phyloP scores from a whole-genome alignment of 371 early-diverging fungal genomes.

The Lichtheimia hyalospora region DNA sequence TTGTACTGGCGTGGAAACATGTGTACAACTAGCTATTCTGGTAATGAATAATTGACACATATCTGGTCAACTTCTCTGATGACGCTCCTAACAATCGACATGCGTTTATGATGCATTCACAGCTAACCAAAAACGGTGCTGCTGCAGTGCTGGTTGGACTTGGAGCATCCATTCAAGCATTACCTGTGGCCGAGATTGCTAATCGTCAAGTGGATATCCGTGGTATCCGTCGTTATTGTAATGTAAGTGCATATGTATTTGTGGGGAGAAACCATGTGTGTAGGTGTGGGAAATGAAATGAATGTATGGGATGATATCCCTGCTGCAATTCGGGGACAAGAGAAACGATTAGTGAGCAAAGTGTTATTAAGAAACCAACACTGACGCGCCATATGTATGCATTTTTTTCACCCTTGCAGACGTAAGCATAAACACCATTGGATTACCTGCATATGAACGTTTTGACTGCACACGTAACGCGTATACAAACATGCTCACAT shows the following conservation, averaged over 20 bases:
- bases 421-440: neutral
- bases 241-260: conserved; percentile 25
- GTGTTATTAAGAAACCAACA: neutral
- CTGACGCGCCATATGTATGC: neutral
- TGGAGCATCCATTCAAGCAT: conserved; percentile 41
- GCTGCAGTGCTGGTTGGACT: conserved; percentile 47
- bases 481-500: no score
- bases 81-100: neutral
- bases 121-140: conserved; percentile 47
- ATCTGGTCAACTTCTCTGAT: neutral
- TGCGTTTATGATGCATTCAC: neutral
- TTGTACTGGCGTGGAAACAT: conserved; percentile 55
- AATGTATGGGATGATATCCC: neutral
- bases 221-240: conserved; percentile 51
- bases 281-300: neutral
- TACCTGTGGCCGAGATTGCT: conserved; percentile 44
- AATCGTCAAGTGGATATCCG: conserved; percentile 46
- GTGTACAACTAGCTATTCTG: conserved; percentile 46
- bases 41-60: conserved; percentile 8
- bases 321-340: neutral
- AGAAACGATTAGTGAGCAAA: neutral
- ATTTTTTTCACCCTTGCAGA: neutral
- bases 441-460: neutral
- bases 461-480: neutral
- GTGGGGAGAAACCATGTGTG: no score